These are phyloP conservation scores for Ilyonectria sp. DNA, from an alignment of 2,329 filamentous ascomycete species.

Conservation along the genomic window DNA sequence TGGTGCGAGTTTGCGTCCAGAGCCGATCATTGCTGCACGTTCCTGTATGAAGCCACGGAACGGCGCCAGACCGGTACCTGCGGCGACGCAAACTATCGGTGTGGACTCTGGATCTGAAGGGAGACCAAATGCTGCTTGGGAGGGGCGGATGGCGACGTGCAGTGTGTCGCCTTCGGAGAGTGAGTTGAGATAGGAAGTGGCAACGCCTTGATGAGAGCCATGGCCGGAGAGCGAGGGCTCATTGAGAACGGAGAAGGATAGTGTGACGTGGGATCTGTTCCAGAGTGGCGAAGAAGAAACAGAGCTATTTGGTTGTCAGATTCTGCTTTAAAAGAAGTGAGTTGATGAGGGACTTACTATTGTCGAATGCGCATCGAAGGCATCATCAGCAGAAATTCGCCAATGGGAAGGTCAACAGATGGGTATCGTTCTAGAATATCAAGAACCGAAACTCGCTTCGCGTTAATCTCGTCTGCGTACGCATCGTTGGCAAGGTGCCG, in stretches of 20 bases:
- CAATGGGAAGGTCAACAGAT: slow-evolving; percentile 72
- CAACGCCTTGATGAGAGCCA: slow-evolving; percentile 69
- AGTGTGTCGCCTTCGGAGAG: slow-evolving; percentile 60
- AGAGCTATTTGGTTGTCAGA: slow-evolving; percentile 56
- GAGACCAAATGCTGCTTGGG: slow-evolving; percentile 63
- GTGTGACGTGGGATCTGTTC: slow-evolving; percentile 68
- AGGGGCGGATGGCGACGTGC: slow-evolving; percentile 63
- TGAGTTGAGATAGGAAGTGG: slow-evolving; percentile 70
- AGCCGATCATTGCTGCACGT: slow-evolving; percentile 64
- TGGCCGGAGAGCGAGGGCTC: slow-evolving; percentile 65
- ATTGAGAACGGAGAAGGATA: slow-evolving; percentile 78
- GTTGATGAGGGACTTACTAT: slow-evolving; percentile 66
- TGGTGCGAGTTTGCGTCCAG: slow-evolving; percentile 68
- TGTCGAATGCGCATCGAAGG: slow-evolving; percentile 84
- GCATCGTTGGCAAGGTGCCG: slow-evolving; percentile 60
- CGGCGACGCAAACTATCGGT: slow-evolving; percentile 65
- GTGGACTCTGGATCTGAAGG: slow-evolving; percentile 59
- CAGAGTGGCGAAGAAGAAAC: slow-evolving; percentile 81
- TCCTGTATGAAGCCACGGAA: slow-evolving; percentile 76
- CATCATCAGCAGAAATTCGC: slow-evolving; percentile 77
- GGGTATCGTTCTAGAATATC: slow-evolving; percentile 78
- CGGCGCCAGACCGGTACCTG: slow-evolving; percentile 71
- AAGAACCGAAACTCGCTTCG: slow-evolving; percentile 74
- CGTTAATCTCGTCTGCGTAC: slow-evolving; percentile 63
- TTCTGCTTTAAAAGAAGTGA: slow-evolving; percentile 45